Conservation (phyloP, 2,329 filamentous ascomycete genomes). For the Thielaviopsis euricoi region DNA sequence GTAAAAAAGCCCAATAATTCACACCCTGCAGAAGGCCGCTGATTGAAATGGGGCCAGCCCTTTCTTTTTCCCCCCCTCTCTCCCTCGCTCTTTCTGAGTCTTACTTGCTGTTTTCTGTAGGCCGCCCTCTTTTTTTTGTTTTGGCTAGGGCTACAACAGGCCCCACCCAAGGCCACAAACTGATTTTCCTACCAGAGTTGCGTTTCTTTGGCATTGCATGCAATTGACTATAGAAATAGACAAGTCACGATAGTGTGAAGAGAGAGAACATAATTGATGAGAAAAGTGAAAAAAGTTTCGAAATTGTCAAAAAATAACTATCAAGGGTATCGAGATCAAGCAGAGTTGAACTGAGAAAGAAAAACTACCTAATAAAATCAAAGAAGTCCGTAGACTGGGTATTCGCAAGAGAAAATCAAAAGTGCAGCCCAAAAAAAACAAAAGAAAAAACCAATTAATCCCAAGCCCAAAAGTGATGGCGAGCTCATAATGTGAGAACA, state of each 20-base stretch:
- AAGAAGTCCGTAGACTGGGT: neutral
- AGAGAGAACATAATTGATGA: slow-evolving; percentile 5
- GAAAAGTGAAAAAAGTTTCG: slow-evolving; percentile 1
- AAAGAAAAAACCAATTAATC: neutral
- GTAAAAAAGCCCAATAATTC: neutral
- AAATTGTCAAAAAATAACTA: no score
- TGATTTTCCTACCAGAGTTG: neutral
- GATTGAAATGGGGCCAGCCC: neutral
- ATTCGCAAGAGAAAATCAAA: slow-evolving; percentile 1
- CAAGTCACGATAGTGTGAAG: neutral
- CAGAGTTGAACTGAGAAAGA: slow-evolving; percentile 3
- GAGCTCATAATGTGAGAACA: slow-evolving; percentile 1
- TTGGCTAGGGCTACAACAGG: neutral
- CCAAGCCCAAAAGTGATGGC: neutral
- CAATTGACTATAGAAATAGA: neutral
- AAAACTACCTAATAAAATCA: slow-evolving; percentile 5
- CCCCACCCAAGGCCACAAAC: neutral
- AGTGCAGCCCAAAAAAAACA: neutral
- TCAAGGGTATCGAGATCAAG: slow-evolving; percentile 1
- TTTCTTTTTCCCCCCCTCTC: neutral
- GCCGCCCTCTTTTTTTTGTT: neutral
- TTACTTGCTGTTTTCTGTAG: no score
- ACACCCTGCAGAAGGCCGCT: no score
- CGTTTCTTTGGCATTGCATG: neutral
- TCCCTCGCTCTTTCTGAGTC: neutral